Base-by-base conservation (phyloP, 192 early-diverging fungal species). In the Backusella tuberculispora region DNA sequence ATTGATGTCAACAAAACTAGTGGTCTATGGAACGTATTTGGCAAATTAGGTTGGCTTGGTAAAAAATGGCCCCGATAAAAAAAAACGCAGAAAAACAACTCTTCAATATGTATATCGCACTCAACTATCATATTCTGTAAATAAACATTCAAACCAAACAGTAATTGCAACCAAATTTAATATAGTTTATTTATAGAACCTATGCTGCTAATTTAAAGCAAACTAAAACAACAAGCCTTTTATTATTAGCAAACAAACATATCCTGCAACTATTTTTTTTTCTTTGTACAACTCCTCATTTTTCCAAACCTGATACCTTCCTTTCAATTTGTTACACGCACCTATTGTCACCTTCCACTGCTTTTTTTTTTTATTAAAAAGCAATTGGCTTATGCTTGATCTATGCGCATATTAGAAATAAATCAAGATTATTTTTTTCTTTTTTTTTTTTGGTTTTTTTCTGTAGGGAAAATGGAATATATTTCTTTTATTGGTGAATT, bases 1-100 rank as follows among this genome's bases (percentile, higher is more conserved):
- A 90, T 95, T 48, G 94, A 95, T 72, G 94, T 95, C 73, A 95
- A 95, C 87, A 95, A 95, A 75, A 87, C 87, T 15, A 88, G 85
- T 77, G 85, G 89, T 69, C 86, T 95, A 26, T 94, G 89, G 78
- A 92, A 92, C 79, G 92, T 90, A 89, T 94, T 90, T 77, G 89
- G 88, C 37, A 78, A 80, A 44, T 81, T 94, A 69, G 93, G 92
- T 63, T 95, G 94, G 94, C 84, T 95, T 40, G 71, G 66, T 45
- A 44, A 64, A 42, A 69, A 70, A 71, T 75, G 76, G 76, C 71
- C 71, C 19, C 47, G 72, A 29, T 72, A 77, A 77, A 45, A 63
- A 56, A 70, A 66, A 45, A 65, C n/a, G 53, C 24, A 60, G 53
- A 60, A 60, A 56, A 56, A 60, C 21, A 60, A 24, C 10, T 24